Conservation (phyloP, 2,329 filamentous ascomycete species). For the Beauveria sp. region DNA sequence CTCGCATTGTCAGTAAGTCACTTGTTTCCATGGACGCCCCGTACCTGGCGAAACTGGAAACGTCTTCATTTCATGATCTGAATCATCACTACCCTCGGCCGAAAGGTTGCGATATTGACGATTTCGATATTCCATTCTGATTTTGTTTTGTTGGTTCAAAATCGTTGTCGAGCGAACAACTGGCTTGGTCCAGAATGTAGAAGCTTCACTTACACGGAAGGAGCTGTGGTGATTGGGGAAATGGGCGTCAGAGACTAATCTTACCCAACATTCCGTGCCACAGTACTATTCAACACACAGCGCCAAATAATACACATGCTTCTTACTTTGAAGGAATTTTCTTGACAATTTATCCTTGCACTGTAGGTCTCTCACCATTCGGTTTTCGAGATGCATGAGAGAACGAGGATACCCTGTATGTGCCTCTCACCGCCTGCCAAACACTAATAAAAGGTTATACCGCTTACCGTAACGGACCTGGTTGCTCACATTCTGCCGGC, state of each 20-base stretch:
- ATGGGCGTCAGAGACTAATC: neutral
- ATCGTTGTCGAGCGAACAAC: neutral
- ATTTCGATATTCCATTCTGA: neutral
- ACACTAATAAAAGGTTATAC: neutral
- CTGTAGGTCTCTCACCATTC: neutral
- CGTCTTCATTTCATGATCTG: neutral
- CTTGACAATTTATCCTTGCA: too few species aligned
- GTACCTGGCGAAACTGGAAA: neutral
- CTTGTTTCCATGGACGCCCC: neutral
- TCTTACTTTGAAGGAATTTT: too few species aligned
- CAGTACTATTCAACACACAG: neutral
- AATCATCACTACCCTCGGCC: neutral
- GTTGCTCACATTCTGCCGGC: slow-evolving; percentile 18
- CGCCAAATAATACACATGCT: neutral
- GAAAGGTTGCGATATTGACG: neutral
- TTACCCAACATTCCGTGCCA: neutral
- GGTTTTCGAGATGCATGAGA: too few species aligned
- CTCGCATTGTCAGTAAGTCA: neutral
- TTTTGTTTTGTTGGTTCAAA: neutral
- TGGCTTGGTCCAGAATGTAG: too few species aligned
- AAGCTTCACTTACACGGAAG: neutral
- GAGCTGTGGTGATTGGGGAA: neutral
- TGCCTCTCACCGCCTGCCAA: neutral
- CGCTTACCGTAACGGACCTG: neutral
- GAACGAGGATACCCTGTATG: neutral